These are phyloP conservation scores for Neurospora sp. DNA, from an alignment of 495 filamentous ascomycete species.

Conservation along the genomic window DNA sequence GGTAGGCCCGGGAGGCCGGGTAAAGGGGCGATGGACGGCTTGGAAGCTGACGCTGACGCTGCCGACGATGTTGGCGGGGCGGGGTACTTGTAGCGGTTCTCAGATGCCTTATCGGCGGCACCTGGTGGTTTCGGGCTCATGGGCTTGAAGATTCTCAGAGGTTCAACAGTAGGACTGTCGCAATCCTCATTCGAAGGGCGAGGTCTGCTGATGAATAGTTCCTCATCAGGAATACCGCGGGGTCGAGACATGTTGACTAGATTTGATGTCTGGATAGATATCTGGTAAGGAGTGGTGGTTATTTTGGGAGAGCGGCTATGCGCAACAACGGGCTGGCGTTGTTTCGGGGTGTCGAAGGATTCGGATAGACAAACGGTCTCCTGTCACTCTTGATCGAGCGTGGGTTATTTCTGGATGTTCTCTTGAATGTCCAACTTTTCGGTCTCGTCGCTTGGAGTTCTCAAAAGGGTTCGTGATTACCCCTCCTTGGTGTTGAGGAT, in stretches of 20 bases:
- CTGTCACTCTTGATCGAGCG: not conserved
- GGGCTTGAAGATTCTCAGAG: constrained; percentile 75
- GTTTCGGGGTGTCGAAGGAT: constrained; percentile 5
- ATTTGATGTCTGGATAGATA: constrained; percentile 6
- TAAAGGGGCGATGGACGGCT: constrained; percentile 15
- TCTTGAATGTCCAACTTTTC: not conserved
- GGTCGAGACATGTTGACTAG: constrained; percentile 30
- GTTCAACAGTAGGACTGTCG: constrained; percentile 66
- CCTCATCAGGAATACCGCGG: constrained; percentile 53
- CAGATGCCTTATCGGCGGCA: constrained; percentile 23
- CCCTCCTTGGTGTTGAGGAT: constrained; percentile 4
- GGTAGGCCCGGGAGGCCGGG: constrained; percentile 15
- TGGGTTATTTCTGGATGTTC: not conserved
- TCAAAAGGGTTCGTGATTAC: not conserved
- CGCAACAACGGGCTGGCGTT: not conserved
- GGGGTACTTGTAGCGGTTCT: constrained; percentile 31
- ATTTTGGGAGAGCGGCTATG: not conserved
- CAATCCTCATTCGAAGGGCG: constrained; percentile 35
- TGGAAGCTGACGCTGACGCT: constrained; percentile 15
- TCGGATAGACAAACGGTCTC: not conserved
- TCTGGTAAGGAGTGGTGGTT: constrained; percentile 1
- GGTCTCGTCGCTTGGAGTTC: not conserved
- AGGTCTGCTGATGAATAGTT: constrained; percentile 63
- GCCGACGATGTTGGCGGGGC: constrained; percentile 35
- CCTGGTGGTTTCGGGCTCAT: constrained; percentile 37